Base-by-base conservation (phyloP, 768 basidiomycete species). In the Fomitopsis serialis region DNA sequence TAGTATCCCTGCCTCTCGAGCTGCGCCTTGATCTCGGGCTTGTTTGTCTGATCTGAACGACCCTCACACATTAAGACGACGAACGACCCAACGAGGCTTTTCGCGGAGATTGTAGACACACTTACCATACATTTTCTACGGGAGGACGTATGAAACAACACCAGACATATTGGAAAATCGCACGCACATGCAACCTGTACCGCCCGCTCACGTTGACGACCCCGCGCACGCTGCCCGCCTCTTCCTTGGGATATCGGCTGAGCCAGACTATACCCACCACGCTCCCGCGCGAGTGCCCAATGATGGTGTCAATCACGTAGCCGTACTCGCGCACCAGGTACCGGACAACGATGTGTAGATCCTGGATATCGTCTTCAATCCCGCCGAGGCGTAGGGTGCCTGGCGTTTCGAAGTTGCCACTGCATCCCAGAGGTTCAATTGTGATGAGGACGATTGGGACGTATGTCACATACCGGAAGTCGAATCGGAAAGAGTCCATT, bases 401-500 rank as follows among this genome's bases (percentile, higher is more conserved):
- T 13, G 78, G 74, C 4, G 84, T 85, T 70, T 92, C 90, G 65
- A 89, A 82, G 68, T 83, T 86, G 19, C 89, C 89, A 47, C 89
- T 91, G 55, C 21, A 7, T 22, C 6, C 21, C 9, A 22, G 23
- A n/a, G n/a, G n/a, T n/a, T 36, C 23, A 13, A 27, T 11, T 8
- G n/a, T 21, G 43, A 53, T 43, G 40, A 47, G 52, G 34, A 27
- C 45, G 45, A 48, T 49, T 40, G 23, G 17, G 29, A 40, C n/a
- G 42, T 11, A 27, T 35, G 15, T 34, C 23, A 63, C 79, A 52
- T 62, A 90, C 88, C 89, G 80, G 70, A 93, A 93, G 66, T 93
- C 90, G 62, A 93, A 91, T 29, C 89, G 79, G 65, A 92, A 91
- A 2, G 89, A 91, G 66, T 93, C 90, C 22, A 88, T 62, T 0